phyloP scores from a whole-genome alignment of 1,284 basidiomycete genomes.

The Omphalotus olearius region DNA sequence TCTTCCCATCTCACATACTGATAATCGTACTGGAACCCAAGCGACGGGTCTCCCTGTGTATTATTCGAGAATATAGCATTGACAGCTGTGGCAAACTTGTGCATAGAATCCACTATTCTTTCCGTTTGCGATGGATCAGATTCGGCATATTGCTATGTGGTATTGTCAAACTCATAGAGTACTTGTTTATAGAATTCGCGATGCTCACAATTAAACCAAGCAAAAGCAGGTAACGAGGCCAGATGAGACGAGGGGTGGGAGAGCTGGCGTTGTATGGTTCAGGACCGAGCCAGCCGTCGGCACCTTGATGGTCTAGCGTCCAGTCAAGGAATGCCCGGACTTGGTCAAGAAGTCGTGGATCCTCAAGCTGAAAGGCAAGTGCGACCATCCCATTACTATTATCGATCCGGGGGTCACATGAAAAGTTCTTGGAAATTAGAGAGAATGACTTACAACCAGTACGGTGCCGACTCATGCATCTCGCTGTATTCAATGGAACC shows the following conservation, averaged over 20 bases:
- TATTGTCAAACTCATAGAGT: neutral
- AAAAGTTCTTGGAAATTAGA: neutral
- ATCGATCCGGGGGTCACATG: neutral
- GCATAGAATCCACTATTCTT: conserved; percentile 32
- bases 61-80: conserved; percentile 30
- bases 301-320: conserved; percentile 29
- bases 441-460: conserved; percentile 34
- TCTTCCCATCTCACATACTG: conserved; percentile 39
- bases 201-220: conserved; percentile 31
- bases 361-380: conserved; percentile 33
- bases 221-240: conserved; percentile 35
- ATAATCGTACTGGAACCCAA: conserved; percentile 36
- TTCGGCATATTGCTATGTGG: conserved; percentile 35
- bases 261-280: conserved; percentile 30
- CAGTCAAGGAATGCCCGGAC: conserved; percentile 33
- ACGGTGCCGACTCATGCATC: conserved; percentile 38
- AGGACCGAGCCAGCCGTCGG: conserved; percentile 37
- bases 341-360: conserved; percentile 30
- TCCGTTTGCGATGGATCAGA: conserved; percentile 30
- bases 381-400: conserved; percentile 33
- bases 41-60: conserved; percentile 28
- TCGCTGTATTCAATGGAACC: conserved; percentile 37
- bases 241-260: conserved; percentile 30
- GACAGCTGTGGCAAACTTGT: conserved; percentile 28
- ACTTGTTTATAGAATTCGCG: neutral